Conservation (phyloP, 441 rosid species). For the Cnidoscolus chayamansa region DNA sequence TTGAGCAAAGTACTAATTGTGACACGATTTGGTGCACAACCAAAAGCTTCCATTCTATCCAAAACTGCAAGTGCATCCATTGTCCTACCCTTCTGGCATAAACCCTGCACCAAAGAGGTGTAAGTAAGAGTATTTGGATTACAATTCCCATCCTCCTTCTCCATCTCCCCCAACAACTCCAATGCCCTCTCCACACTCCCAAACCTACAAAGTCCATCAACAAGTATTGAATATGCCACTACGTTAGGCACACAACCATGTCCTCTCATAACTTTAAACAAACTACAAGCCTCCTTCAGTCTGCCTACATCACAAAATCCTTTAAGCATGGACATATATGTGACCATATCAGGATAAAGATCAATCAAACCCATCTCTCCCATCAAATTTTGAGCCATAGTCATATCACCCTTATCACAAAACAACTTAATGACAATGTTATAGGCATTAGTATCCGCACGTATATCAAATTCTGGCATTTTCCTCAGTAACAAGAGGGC, state of each 20-base stretch:
- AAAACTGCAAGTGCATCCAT: constrained; percentile 55
- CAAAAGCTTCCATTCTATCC: constrained; percentile 62
- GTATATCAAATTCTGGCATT: constrained; percentile 56
- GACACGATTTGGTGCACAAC: constrained; percentile 62
- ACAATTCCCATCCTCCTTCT: constrained; percentile 55
- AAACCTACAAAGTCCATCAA: constrained; percentile 59
- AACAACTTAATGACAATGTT: constrained; percentile 67
- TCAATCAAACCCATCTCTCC: constrained; percentile 60
- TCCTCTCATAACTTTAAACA: constrained; percentile 47
- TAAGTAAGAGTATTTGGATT: constrained; percentile 63
- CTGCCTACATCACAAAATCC: constrained; percentile 58
- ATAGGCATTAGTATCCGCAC: constrained; percentile 46
- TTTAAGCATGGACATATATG: constrained; percentile 54
- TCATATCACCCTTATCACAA: constrained; percentile 59
- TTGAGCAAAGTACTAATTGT: constrained; percentile 58
- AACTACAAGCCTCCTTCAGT: constrained; percentile 53
- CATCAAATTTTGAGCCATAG: constrained; percentile 50
- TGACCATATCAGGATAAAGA: constrained; percentile 63
- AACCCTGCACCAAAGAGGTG: constrained; percentile 58
- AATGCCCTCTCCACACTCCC: constrained; percentile 52
- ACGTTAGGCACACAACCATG: constrained; percentile 56
- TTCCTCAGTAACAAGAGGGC: constrained; percentile 64
- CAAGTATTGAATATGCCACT: constrained; percentile 52
- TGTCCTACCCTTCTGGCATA: constrained; percentile 50
- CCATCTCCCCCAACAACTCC: constrained; percentile 65